Evolutionary conservation across 257 asterid genomes (phyloP).

Genomic region (Dorcoceras hygrometricum): DNA sequence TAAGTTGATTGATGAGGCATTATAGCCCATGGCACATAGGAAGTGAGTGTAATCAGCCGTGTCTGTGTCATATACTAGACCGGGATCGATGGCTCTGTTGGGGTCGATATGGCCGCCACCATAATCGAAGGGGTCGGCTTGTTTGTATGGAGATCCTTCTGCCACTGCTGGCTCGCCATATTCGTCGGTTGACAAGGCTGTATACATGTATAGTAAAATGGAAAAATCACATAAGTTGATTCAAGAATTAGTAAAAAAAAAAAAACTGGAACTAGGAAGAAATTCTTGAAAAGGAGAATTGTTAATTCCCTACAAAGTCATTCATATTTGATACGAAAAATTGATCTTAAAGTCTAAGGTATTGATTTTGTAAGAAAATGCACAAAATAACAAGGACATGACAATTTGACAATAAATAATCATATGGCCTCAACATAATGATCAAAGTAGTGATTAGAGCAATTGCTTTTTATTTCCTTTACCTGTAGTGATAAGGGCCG

Average conservation of each 20-base stretch:
- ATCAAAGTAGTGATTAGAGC: not conserved
- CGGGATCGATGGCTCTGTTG: slow-evolving; percentile 38
- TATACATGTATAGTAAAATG: not conserved
- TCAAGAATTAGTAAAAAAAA: not conserved
- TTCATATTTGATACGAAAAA: too few relatives aligned
- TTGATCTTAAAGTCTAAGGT: too few relatives aligned
- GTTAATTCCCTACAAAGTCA: too few relatives aligned
- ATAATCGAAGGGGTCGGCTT: slow-evolving; percentile 38
- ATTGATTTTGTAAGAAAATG: too few relatives aligned
- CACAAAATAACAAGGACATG: not conserved
- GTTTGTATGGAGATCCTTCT: slow-evolving; percentile 42
- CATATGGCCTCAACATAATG: not conserved
- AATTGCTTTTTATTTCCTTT: not conserved
- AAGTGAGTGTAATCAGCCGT: slow-evolving; percentile 24
- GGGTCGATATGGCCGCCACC: slow-evolving; percentile 41
- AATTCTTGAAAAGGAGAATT: not conserved
- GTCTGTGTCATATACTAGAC: slow-evolving; percentile 30
- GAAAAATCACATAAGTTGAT: not conserved
- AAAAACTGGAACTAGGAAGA: not conserved
- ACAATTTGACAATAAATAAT: not conserved
- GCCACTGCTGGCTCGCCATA: slow-evolving; percentile 32
- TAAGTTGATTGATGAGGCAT: slow-evolving; percentile 26
- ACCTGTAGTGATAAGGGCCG: slow-evolving; percentile 42
- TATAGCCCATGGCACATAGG: slow-evolving; percentile 37
- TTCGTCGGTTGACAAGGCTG: slow-evolving; percentile 32